Base-by-base conservation (phyloP, 352 stramenopile genomes). In the Globisporangium mamillatum region DNA sequence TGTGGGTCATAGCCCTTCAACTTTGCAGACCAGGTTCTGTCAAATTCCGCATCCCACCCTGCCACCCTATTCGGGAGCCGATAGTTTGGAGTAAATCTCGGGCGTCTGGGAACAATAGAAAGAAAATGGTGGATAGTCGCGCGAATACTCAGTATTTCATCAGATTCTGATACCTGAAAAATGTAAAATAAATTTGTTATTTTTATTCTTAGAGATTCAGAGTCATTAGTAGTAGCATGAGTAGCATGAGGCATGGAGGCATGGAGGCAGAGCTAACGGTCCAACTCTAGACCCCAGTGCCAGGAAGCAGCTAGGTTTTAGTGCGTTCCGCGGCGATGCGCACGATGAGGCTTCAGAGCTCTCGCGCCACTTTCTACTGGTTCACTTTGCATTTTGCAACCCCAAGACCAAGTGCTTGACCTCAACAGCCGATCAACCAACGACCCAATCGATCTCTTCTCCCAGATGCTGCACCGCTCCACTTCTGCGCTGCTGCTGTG, bases 371-470 rank as follows among this genome's bases (percentile, higher is more conserved):
- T 22, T 52, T 61, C 29, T 61, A 12, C 52, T 58, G 9, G 18
- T 7, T 50, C 56, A 62, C 32, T 62, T 29, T 62, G 56, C 56
- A 62, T 22, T 32, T 50, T 62, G 56, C 56, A 62, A 22, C 56
- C 20, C 29, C n/a, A 50, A 62, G 32, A 50, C 56, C 56, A 62
- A 62, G 56, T 25, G 32, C 56, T 62, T 62, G 56, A 61, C 55
- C 54, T 22, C 53, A 55, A 24, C 52, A 52, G 24, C 38, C 14
- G 14, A 48, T 20, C 36, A 44, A 44, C 44, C 38, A 46, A 46
- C 38, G 12, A 36, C 8, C 53, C 48, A 55, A 57, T 25, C 25
- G 38, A 58, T 16, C 24, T 58, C 52, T 14, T 41, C 14, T 4
- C 20, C 20, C 2, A 29, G 2, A 50, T 62, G 56, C 32, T 62